A percentile compares a stretch with the other conserved stretches of the same genome.
Conservation (phyloP, 139 green algal genomes). For the Micromonas pusilla region DNA sequence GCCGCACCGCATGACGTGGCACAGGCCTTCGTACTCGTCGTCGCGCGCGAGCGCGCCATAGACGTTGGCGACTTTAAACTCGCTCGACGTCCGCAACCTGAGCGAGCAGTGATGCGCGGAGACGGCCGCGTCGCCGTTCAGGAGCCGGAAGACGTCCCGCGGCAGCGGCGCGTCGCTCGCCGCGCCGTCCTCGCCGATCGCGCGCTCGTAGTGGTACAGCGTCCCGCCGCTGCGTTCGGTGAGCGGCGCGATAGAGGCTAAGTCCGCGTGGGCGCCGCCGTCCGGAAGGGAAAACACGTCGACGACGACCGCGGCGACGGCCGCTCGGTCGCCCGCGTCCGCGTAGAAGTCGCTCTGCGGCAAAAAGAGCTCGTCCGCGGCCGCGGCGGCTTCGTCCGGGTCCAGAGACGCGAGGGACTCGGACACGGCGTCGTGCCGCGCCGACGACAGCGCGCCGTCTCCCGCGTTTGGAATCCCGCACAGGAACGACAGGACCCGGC, state of each 20-base stretch:
- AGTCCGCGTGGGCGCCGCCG: constrained; percentile 21
- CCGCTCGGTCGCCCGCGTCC: background rate
- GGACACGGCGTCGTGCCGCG: background rate
- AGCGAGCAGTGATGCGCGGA: constrained; percentile 51
- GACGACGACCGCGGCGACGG: background rate
- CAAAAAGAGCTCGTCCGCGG: background rate
- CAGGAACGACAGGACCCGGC: background rate
- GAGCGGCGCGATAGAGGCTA: constrained; percentile 49
- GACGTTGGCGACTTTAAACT: constrained; percentile 37
- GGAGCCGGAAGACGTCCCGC: constrained; percentile 66
- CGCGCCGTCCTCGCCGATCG: constrained; percentile 31
- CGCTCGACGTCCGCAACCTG: constrained; percentile 55
- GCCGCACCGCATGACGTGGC: constrained; percentile 54
- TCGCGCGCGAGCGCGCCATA: constrained; percentile 25
- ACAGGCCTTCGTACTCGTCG: constrained; percentile 53
- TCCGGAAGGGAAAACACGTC: background rate
- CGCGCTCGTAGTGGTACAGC: constrained; percentile 55
- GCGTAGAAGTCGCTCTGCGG: constrained; percentile 16
- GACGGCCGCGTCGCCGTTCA: constrained; percentile 32
- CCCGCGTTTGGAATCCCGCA: background rate
- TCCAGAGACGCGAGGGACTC: background rate
- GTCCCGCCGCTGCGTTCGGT: constrained; percentile 51
- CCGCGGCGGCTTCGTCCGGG: background rate
- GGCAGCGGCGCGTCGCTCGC: constrained; percentile 26
- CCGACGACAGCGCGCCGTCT: background rate